Evolutionary conservation across 306 rosid species (phyloP), one percentile per base, ranked within the genome.

Genomic region (Begonia loranthoides): DNA sequence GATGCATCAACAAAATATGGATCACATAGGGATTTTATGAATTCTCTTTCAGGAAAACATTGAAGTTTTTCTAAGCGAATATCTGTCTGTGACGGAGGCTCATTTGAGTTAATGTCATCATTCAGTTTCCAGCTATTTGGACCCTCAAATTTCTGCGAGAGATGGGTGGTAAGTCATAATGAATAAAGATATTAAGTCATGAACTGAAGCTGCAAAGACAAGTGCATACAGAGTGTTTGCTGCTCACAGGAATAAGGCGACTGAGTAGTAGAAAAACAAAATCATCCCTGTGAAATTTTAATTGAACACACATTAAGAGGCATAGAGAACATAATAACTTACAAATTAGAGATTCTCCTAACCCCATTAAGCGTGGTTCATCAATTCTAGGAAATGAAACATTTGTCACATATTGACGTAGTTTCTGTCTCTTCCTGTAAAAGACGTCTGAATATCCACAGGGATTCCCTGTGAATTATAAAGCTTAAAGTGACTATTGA

Each of bases 351-450:
- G 21, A 17, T 50, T 58, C 44, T 61, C 24, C 95, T 82, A 55
- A 89, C 94, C 93, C 79, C 58, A 61, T 71, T 28, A 72, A 77
- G 68, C 59, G 49, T 52, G 63, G 62, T 58, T 73, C 75, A 50
- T 78, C 76, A 46, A 46, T 61, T 59, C 74, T 76, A 15, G 69
- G 64, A 73, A 60, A 54, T 13, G 81, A 63, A 19, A 78, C 66
- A 61, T 73, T 73, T 50, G 68, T 70, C 46, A 70, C 69, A 74
- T 74, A 75, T 47, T 66, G 93, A 15, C 55, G 70, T 70, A 89
- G 57, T 62, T 77, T 89, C 64, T 66, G 73, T 69, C 97, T 75
- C 78, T 84, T 89, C 61, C 64, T 73, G 50, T 54, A 22, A 56
- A 89, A 89, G 51, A 72, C 39, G 3, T 73, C 68, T 64, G 80